Base-by-base conservation (phyloP, 1,139 yeast genomes). In the Pichia inconspicua region DNA sequence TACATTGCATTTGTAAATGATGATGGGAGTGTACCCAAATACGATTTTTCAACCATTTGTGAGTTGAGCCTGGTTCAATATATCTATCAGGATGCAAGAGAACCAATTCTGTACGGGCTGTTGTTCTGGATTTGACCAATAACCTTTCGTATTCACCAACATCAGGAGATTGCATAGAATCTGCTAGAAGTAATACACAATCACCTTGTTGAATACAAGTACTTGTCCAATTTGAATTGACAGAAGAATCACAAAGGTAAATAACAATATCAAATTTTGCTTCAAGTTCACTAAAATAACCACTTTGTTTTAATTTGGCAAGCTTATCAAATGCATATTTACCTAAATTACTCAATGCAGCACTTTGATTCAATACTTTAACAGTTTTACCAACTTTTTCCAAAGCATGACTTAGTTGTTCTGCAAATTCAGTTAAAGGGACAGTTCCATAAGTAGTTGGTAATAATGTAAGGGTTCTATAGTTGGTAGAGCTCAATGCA, bases 171-270 rank as follows among this genome's bases (percentile, higher is more conserved):
- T 78, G 74, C 6, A 71, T 69, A 4, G 84, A 82, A 66, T 84
- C 85, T 0, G 90, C 92, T 19, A 84, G 63, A 14, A 85, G 65
- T 34, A 84, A 64, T 27, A 87, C 80, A 68, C 97, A 90, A 65
- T 92, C 98, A 12, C 96, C 97, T 65, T 90, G 97, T 6, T 94
- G 80, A 44, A 92, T 84, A 65, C 98, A 92, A 0, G 96, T 87
- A 10, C 80, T 77, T 0, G 97, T 88, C 98, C 98, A 92, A 32
- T 82, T 76, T 0, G 96, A 86, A 55, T 81, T 82, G 3, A 85
- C 79, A 1, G 86, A 75, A 0, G 96, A 82, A 59, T 92, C 97
- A 37, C 95, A 92, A 25, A 92, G 80, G 60, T 92, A 92, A 4
- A 92, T 79, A 7, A 92, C 84, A 3, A 90, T 84, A 58, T 90